Evolutionary conservation across 176 grass and related monocot genomes (phyloP), one percentile per base, ranked within the genome.

Genomic region (Chrysopogon serrulatus): DNA sequence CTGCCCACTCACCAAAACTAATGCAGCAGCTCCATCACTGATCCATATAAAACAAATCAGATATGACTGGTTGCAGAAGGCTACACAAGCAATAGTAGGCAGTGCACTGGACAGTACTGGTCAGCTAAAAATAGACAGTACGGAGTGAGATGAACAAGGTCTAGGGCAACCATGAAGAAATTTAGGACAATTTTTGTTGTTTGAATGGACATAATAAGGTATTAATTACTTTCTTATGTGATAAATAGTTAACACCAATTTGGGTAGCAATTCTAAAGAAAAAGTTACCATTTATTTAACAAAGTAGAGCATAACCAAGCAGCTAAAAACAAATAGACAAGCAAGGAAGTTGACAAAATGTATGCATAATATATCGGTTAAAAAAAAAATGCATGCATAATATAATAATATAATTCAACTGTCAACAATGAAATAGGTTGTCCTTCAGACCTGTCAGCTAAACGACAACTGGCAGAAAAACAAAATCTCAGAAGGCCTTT

Each of bases 21-120:
- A 49, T 36, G 92, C 92, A 37, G 92, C 92, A 84, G 92, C 89
- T 30, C 92, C 92, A 84, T 94, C 92, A 79, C 92, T 91, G 65
- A 24, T 68, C 73, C 42, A 85, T 43, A 41, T 77, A 82, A 71
- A 88, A 35, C 2, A 84, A 83, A 83, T 69, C 34, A 84, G 31
- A 45, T 83, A 32, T 27, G 14, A 24, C 10, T 75, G 15, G 30
- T 39, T 60, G 23, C 27, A 85, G 39, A 72, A 84, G 17, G 21
- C 28, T 47, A 30, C 23, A 53, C 0, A 27, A 66, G 32, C 31
- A 48, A 28, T 28, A 49, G 13, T 30, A 51, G 6, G 26, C 31
- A 56, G 43, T 27, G 67, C n/a, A 30, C 32, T 30, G 16, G 5
- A n/a, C 44, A 40, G 9, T 44, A 74, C 2, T 24, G 13, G 19